Percentiles rank a stretch among this genome's conserved stretches.
phyloP scores from a whole-genome alignment of 148 eudicot species.

The Chenopodium formosanum region DNA sequence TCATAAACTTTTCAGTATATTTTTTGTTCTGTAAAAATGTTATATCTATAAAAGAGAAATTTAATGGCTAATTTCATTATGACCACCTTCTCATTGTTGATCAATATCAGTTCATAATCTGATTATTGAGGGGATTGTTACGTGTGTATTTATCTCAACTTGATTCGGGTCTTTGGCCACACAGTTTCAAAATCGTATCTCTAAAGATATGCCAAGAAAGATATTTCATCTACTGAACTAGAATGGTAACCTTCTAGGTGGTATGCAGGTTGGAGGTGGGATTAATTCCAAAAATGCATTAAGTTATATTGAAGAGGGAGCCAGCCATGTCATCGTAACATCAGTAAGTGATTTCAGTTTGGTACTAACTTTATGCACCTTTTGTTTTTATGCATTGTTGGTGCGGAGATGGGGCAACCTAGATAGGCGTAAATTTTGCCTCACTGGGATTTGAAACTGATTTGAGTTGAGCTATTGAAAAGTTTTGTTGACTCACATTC shows the following conservation, averaged over 20 bases:
- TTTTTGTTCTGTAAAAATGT: not conserved
- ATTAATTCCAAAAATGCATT: conserved; percentile 73
- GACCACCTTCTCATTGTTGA: not conserved
- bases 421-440: not conserved
- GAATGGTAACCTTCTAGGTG: conserved; percentile 73
- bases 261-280: conserved; percentile 98
- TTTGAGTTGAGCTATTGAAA: not conserved
- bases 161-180: not conserved
- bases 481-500: not conserved
- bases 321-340: conserved; percentile 95
- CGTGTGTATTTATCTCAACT: not conserved
- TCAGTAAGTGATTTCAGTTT: conserved; percentile 46
- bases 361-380: not conserved
- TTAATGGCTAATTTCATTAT: not conserved
- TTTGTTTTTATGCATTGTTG: not conserved
- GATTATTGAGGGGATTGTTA: not conserved
- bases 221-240: conserved; percentile 37
- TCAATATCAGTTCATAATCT: no score
- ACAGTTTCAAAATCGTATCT: not conserved
- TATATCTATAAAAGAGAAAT: not conserved
- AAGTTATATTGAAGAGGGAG: conserved; percentile 86
- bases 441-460: not conserved
- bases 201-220: not conserved
- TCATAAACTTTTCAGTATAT: not conserved
- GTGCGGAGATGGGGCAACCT: not conserved